Evolutionary conservation across 2,329 filamentous ascomycete genomes (phyloP).

Genomic region (Ascochyta rabiei): DNA sequence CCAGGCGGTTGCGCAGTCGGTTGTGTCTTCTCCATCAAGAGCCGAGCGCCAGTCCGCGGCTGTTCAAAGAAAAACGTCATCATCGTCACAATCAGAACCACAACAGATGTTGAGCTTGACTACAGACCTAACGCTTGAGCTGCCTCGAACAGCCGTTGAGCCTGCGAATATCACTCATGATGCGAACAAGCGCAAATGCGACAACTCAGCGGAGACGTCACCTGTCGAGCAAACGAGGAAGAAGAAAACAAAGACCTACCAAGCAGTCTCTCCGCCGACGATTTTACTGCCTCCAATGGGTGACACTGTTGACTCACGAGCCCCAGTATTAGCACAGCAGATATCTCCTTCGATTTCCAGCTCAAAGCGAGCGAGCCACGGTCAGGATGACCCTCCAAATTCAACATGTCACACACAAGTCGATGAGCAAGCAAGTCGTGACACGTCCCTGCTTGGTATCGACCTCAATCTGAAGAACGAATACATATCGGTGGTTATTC

Average conservation of each 20-base stretch:
- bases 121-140: neutral
- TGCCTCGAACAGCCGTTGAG: neutral
- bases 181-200: conserved; percentile 11
- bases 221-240: conserved; percentile 14
- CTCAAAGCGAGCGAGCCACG: neutral
- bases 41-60: neutral
- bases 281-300: neutral
- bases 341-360: neutral
- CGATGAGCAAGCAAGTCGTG: neutral
- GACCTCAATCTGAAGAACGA: neutral
- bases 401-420: neutral
- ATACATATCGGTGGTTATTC: neutral
- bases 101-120: neutral
- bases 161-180: neutral
- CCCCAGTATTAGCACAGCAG: neutral
- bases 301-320: neutral
- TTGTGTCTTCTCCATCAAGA: neutral
- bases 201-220: conserved; percentile 6
- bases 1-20: neutral
- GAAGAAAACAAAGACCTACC: neutral
- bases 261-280: neutral
- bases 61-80: neutral
- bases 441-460: neutral
- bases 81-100: neutral
- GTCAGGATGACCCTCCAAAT: neutral